These are phyloP conservation scores for Pseudocercospora cruenta DNA, from an alignment of 2,329 filamentous ascomycete species.

Conservation along the genomic window DNA sequence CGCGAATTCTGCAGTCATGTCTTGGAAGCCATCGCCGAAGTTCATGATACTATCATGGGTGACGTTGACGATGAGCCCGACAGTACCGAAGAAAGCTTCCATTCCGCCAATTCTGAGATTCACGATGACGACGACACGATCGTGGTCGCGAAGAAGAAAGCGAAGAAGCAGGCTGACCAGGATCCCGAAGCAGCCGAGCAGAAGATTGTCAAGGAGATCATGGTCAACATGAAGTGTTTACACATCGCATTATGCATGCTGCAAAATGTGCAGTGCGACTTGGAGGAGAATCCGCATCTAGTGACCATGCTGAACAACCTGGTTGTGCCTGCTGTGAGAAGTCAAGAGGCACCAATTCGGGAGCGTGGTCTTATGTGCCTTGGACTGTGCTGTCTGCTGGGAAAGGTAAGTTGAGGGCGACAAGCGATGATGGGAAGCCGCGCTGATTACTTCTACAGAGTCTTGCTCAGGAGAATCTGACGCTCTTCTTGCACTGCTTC, in stretches of 20 bases:
- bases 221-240: slow-evolving; percentile 97
- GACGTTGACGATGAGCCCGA: slow-evolving; percentile 63
- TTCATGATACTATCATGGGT: slow-evolving; percentile 84
- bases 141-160: slow-evolving; percentile 38
- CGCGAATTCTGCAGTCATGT: slow-evolving; percentile 83
- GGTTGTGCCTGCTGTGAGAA: slow-evolving; percentile 91
- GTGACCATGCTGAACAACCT: slow-evolving; percentile 98
- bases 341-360: slow-evolving; percentile 87
- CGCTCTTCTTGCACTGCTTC: slow-evolving; percentile 94
- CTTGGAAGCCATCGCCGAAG: slow-evolving; percentile 91
- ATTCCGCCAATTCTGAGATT: slow-evolving; percentile 86
- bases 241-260: slow-evolving; percentile 98
- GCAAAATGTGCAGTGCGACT: slow-evolving; percentile 82
- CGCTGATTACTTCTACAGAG: slow-evolving; percentile 53
- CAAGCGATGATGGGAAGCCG: background rate
- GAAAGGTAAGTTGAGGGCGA: slow-evolving; percentile 61
- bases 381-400: slow-evolving; percentile 86
- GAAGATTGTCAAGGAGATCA: slow-evolving; percentile 85
- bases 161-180: slow-evolving; percentile 61
- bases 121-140: slow-evolving; percentile 61
- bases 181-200: slow-evolving; percentile 58
- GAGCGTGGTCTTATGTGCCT: slow-evolving; percentile 88
- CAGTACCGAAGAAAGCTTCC: slow-evolving; percentile 75
- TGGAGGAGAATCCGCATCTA: slow-evolving; percentile 88
- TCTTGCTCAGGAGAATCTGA: slow-evolving; percentile 87